These are phyloP conservation scores for Iris macrosiphon DNA, from an alignment of 106 monocot genomes.

Conservation along the genomic window DNA sequence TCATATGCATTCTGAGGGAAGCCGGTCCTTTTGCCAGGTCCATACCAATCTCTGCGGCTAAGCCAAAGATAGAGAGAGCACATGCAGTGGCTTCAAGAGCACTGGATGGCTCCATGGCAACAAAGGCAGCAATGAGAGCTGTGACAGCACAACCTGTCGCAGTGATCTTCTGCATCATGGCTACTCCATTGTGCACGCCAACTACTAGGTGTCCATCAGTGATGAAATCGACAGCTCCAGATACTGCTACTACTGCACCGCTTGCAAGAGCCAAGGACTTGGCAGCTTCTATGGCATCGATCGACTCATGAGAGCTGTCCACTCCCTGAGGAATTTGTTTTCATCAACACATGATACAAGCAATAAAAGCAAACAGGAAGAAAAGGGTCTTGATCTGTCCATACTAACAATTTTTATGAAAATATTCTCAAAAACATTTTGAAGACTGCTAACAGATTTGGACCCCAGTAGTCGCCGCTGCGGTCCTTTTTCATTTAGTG, in stretches of 20 bases:
- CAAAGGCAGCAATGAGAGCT: constrained; percentile 78
- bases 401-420: too few relatives aligned
- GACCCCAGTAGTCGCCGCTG: too few relatives aligned
- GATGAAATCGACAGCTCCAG: constrained; percentile 50
- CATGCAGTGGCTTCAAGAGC: constrained; percentile 58
- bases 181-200: constrained; percentile 45
- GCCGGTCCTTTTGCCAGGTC: constrained; percentile 58
- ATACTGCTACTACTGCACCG: constrained; percentile 57
- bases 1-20: constrained; percentile 63
- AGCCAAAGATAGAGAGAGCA: constrained; percentile 66
- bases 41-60: constrained; percentile 72
- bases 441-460: too few relatives aligned
- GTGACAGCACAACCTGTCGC: constrained; percentile 81
- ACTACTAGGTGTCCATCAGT: constrained; percentile 46
- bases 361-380: neutral
- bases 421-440: too few relatives aligned
- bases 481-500: too few relatives aligned
- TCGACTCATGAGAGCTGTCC: constrained; percentile 75
- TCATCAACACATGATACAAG: neutral
- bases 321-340: constrained; percentile 43
- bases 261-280: constrained; percentile 30
- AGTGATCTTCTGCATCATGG: constrained; percentile 88
- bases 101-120: constrained; percentile 47
- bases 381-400: too few relatives aligned
- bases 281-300: constrained; percentile 50